These are phyloP conservation scores for Aspergillus terreus DNA, from an alignment of 2,329 filamentous ascomycete genomes.

Conservation along the genomic window DNA sequence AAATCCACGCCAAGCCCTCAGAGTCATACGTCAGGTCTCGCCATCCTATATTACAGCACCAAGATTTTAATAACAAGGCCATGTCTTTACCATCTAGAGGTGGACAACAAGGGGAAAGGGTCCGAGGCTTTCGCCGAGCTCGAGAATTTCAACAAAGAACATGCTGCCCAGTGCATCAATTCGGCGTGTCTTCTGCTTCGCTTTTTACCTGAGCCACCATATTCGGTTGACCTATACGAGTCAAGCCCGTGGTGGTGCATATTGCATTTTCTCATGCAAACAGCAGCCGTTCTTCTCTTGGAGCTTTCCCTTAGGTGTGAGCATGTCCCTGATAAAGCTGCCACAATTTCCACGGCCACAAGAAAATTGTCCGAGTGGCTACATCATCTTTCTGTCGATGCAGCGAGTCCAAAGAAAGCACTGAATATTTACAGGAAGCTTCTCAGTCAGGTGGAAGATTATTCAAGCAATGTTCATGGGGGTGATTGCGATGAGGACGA, in stretches of 20 bases:
- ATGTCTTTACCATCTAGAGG: slow-evolving; percentile 40
- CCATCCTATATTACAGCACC: slow-evolving; percentile 42
- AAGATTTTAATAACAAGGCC: slow-evolving; percentile 42
- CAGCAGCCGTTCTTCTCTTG: slow-evolving; percentile 41
- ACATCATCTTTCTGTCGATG: slow-evolving; percentile 27
- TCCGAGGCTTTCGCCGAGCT: slow-evolving; percentile 15
- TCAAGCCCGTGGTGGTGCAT: slow-evolving; percentile 44
- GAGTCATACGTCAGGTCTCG: slow-evolving; percentile 36
- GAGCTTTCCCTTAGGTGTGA: slow-evolving; percentile 41
- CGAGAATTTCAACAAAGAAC: slow-evolving; percentile 33
- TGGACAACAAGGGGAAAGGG: slow-evolving; percentile 27
- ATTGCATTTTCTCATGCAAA: slow-evolving; percentile 44
- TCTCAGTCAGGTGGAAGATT: slow-evolving; percentile 24
- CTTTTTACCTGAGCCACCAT: slow-evolving; percentile 38
- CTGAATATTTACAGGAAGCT: slow-evolving; percentile 36
- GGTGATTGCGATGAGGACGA: too few species aligned
- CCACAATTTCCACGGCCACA: slow-evolving; percentile 31
- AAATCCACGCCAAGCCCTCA: slow-evolving; percentile 33
- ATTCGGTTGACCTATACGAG: slow-evolving; percentile 33
- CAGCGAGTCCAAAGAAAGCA: slow-evolving; percentile 27
- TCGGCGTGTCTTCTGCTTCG: slow-evolving; percentile 40
- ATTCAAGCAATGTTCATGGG: too few species aligned
- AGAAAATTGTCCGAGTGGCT: slow-evolving; percentile 36
- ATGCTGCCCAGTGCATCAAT: slow-evolving; percentile 40
- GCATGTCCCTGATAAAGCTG: slow-evolving; percentile 41